A percentile compares a stretch with the other conserved stretches of the same genome.
Evolutionary conservation across 2,329 filamentous ascomycete species (phyloP).

Genomic region (Gnomoniopsis smithogilvyi): DNA sequence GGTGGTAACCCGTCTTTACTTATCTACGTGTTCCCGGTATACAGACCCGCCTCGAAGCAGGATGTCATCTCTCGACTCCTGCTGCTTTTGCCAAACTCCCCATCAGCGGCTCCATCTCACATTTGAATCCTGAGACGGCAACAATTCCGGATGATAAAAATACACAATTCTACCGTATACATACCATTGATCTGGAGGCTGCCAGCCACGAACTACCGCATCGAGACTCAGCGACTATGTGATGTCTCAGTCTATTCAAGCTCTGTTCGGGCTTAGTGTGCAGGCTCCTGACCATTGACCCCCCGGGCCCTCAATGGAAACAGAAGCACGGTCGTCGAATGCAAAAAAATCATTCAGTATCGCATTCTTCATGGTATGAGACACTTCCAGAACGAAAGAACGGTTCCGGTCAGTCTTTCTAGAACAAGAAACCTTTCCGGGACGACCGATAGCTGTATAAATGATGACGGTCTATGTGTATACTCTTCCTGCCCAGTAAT

Average conservation of each 20-base stretch:
- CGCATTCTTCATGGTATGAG: not conserved
- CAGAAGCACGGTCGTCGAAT: not conserved
- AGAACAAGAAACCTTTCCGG: not conserved
- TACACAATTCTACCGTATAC: not conserved
- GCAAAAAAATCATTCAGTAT: not conserved
- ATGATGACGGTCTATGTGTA: not conserved
- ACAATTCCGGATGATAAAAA: not conserved
- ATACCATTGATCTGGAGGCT: not conserved
- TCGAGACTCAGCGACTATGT: not conserved
- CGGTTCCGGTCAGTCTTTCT: not conserved
- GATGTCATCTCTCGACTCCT: not conserved
- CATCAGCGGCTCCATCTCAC: not conserved
- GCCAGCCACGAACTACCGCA: not conserved
- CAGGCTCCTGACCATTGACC: not conserved
- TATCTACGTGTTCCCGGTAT: not conserved
- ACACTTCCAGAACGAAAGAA: not conserved
- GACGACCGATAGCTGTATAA: not conserved
- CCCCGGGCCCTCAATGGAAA: not conserved
- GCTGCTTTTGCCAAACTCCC: not conserved
- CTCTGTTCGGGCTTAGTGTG: not conserved
- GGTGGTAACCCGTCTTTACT: not conserved
- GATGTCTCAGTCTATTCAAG: not conserved
- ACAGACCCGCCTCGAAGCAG: too few relatives aligned
- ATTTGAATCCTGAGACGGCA: not conserved
- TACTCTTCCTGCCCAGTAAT: not conserved